Evolutionary conservation across 202 grass and related monocot genomes (phyloP).

Genomic region (Eragrostis tef): DNA sequence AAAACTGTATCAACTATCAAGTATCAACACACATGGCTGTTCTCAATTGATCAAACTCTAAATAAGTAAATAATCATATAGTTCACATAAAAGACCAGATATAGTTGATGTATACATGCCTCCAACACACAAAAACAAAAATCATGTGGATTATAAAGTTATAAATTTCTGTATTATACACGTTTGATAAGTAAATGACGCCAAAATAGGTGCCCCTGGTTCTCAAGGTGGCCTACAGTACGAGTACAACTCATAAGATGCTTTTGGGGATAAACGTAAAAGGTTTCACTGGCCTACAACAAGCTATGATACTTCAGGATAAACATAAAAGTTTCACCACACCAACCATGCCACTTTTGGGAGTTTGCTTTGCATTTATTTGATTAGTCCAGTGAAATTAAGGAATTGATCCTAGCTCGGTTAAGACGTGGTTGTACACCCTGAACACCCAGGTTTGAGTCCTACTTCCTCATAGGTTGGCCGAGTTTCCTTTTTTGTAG

Average conservation of each 20-base stretch:
- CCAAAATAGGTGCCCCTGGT: neutral
- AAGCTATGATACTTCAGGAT: neutral
- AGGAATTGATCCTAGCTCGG: too few relatives aligned
- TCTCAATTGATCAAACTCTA: neutral
- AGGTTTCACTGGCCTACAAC: too few relatives aligned
- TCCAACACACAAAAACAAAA: neutral
- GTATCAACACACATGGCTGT: neutral
- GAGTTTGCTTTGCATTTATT: neutral
- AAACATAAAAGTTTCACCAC: constrained; percentile 26
- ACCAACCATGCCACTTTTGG: neutral
- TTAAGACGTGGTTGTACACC: too few relatives aligned
- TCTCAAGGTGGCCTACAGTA: constrained; percentile 2
- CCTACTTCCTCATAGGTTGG: too few relatives aligned
- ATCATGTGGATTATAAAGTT: neutral
- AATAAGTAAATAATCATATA: neutral
- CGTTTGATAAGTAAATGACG: neutral
- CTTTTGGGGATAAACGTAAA: too few relatives aligned
- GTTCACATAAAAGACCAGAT: neutral
- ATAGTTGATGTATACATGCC: neutral
- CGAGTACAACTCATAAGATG: neutral
- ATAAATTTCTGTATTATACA: neutral
- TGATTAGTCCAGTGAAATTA: neutral
- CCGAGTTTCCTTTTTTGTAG: too few relatives aligned
- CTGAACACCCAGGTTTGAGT: too few relatives aligned
- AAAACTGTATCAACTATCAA: neutral